phyloP scores from a whole-genome alignment of 2,329 filamentous ascomycete genomes.

The Pestalotiopsis sp. region DNA sequence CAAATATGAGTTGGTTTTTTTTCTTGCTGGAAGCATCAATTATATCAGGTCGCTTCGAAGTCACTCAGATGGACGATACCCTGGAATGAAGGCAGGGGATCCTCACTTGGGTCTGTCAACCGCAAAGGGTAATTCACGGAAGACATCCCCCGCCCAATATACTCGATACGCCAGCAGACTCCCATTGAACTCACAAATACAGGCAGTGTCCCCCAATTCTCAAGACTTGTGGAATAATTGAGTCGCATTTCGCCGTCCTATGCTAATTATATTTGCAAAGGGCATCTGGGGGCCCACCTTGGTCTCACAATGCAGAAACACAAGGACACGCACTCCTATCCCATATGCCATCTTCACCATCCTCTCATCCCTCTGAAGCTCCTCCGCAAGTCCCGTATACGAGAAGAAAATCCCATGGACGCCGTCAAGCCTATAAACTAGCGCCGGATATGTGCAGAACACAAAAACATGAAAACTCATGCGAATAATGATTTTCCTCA shows the following conservation, averaged over 20 bases:
- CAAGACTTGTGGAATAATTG: neutral
- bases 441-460: conserved; percentile 1
- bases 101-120: neutral
- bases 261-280: neutral
- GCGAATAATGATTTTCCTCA: neutral
- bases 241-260: neutral
- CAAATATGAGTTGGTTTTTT: too few relatives aligned
- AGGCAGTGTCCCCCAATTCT: neutral
- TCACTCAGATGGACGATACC: too few relatives aligned
- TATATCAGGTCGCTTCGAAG: too few relatives aligned
- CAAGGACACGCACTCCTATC: neutral
- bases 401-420: neutral
- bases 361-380: neutral
- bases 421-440: conserved; percentile 11
- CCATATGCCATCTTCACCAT: neutral
- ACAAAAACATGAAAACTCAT: neutral
- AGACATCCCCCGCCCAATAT: neutral
- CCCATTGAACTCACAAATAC: neutral
- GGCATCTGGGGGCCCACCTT: neutral
- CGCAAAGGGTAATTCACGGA: neutral
- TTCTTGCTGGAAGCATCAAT: too few relatives aligned
- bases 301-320: neutral
- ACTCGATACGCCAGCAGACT: neutral
- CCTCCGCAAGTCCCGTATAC: neutral
- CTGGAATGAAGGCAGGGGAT: neutral